These are phyloP conservation scores for Aegilops umbellulata DNA, from an alignment of 176 grass and related monocot genomes.

Conservation along the genomic window DNA sequence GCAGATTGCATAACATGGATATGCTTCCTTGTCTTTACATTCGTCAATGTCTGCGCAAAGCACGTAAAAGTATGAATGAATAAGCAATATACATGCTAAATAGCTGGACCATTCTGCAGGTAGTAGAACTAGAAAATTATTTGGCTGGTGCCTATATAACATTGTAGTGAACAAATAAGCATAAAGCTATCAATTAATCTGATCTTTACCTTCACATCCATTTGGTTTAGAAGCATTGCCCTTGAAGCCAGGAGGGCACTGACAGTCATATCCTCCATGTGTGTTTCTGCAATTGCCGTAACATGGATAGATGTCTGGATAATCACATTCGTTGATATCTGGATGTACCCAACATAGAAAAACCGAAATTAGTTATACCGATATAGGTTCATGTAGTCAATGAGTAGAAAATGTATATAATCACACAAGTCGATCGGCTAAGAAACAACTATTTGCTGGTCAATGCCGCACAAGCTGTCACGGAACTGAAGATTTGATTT, in stretches of 20 bases:
- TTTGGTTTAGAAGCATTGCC: not conserved
- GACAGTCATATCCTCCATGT: not conserved
- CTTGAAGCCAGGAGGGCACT: not conserved
- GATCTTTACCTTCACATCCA: constrained; percentile 22
- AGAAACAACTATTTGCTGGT: not conserved
- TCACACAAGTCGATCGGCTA: not conserved
- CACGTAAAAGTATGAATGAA: not conserved
- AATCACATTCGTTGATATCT: constrained; percentile 35
- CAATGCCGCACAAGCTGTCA: no score
- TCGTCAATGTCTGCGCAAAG: not conserved
- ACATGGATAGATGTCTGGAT: constrained; percentile 8
- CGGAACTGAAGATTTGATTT: no score
- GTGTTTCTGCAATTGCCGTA: constrained; percentile 9
- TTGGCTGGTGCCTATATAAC: not conserved
- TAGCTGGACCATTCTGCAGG: not conserved
- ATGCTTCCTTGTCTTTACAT: not conserved
- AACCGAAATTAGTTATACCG: not conserved
- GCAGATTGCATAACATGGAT: not conserved
- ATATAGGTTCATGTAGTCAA: not conserved
- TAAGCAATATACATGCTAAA: not conserved
- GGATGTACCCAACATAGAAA: not conserved
- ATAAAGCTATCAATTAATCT: not conserved
- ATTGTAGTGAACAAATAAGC: not conserved
- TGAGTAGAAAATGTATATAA: not conserved
- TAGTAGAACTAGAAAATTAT: not conserved